phyloP scores from a whole-genome alignment of 495 filamentous ascomycete species.

The Penicillium parvum region DNA sequence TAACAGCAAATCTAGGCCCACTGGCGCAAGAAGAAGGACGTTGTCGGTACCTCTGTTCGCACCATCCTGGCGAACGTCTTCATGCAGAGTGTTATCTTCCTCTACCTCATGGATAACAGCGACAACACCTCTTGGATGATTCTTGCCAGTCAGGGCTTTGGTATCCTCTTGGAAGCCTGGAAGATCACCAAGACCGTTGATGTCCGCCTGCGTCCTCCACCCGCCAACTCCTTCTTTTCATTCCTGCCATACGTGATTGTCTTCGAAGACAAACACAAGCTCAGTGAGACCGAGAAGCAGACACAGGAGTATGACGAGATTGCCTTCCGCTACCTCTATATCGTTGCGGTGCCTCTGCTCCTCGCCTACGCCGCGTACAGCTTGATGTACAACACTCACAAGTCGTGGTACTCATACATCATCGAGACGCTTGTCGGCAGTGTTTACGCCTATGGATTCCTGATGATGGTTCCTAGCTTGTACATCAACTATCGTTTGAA shows the following conservation, averaged over 20 bases:
- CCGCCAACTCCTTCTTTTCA: conserved; percentile 58
- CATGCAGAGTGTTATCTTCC: conserved; percentile 95
- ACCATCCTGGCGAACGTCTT: conserved; percentile 97
- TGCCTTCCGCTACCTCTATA: conserved; percentile 94
- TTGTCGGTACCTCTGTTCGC: conserved; percentile 89
- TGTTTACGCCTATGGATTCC: conserved; percentile 96
- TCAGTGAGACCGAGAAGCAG: conserved; percentile 92
- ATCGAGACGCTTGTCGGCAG: conserved; percentile 89
- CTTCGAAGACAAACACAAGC: conserved; percentile 96
- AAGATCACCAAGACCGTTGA: conserved; percentile 98
- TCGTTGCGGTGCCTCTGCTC: conserved; percentile 82
- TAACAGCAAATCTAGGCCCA: conserved; percentile 51
- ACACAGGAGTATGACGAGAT: conserved; percentile 98
- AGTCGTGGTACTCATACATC: conserved; percentile 95
- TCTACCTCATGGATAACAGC: conserved; percentile 97
- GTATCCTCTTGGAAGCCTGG: conserved; percentile 94
- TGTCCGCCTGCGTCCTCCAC: conserved; percentile 70
- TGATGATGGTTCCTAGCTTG: conserved; percentile 97
- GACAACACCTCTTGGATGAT: conserved; percentile 99
- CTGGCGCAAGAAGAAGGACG: conserved; percentile 99
- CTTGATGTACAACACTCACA: conserved; percentile 89
- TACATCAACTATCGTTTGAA: conserved; percentile 99
- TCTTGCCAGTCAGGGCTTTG: conserved; percentile 83
- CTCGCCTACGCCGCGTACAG: conserved; percentile 87
- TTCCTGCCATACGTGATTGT: conserved; percentile 76